phyloP scores from a whole-genome alignment of 257 asterid species.

The Jacaranda mimosifolia region DNA sequence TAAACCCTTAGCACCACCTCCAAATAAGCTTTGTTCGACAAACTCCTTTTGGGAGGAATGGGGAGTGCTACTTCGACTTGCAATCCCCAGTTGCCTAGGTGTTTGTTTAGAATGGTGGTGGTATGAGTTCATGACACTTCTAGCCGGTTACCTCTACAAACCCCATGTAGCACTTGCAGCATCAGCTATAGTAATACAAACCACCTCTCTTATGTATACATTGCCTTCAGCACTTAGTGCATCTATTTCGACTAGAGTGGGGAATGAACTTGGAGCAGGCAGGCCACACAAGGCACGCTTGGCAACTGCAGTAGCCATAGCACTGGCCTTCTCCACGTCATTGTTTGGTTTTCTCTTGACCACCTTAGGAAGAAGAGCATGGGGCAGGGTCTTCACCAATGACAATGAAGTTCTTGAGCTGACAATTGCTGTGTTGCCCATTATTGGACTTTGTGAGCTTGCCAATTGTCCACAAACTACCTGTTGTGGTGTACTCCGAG shows the following conservation, averaged over 20 bases:
- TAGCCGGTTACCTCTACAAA: slow-evolving; percentile 81
- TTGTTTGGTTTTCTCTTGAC: slow-evolving; percentile 75
- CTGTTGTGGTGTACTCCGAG: slow-evolving; percentile 89
- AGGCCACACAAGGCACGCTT: slow-evolving; percentile 76
- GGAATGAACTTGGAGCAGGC: slow-evolving; percentile 93
- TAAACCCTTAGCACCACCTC: slow-evolving; percentile 45
- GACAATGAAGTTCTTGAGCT: slow-evolving; percentile 76
- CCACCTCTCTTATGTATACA: slow-evolving; percentile 96
- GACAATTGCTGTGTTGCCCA: slow-evolving; percentile 69
- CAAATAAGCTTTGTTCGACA: slow-evolving; percentile 41
- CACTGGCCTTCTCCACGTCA: slow-evolving; percentile 71
- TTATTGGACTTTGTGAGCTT: slow-evolving; percentile 94
- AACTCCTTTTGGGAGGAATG: slow-evolving; percentile 70
- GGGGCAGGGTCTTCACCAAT: slow-evolving; percentile 78
- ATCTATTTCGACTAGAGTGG: slow-evolving; percentile 85
- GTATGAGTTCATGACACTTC: slow-evolving; percentile 91
- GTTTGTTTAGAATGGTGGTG: slow-evolving; percentile 99
- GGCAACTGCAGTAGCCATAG: slow-evolving; percentile 73
- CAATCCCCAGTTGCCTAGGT: slow-evolving; percentile 80
- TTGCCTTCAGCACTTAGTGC: slow-evolving; percentile 92
- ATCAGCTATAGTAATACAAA: slow-evolving; percentile 92
- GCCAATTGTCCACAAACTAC: slow-evolving; percentile 97
- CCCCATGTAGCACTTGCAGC: slow-evolving; percentile 88
- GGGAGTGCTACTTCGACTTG: slow-evolving; percentile 69
- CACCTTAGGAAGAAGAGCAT: slow-evolving; percentile 70